phyloP scores from a whole-genome alignment of 2,329 filamentous ascomycete species.

The Ophiostoma pallidulum region DNA sequence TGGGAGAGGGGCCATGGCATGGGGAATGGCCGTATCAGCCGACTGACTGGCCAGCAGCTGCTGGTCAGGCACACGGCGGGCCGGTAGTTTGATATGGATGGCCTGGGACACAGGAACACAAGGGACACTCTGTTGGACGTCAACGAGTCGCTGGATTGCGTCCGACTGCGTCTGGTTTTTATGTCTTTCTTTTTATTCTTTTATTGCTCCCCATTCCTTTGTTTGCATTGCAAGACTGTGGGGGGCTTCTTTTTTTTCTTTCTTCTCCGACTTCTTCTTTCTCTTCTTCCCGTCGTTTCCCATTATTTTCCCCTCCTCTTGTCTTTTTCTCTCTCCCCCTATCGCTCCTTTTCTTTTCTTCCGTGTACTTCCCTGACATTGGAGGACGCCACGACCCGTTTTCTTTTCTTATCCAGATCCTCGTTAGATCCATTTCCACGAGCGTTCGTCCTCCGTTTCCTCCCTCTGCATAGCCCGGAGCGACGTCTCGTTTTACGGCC shows the following conservation, averaged over 20 bases:
- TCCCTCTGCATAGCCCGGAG: too few species aligned
- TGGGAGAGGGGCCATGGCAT: not conserved
- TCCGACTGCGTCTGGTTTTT: too few species aligned
- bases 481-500: too few species aligned
- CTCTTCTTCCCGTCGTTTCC: not conserved
- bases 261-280: not conserved
- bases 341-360: too few species aligned
- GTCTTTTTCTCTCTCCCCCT: not conserved
- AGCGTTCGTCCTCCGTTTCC: too few species aligned
- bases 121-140: conserved; percentile 5
- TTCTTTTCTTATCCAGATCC: not conserved
- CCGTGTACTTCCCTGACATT: too few species aligned
- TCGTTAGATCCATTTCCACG: too few species aligned
- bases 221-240: not conserved
- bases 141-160: not conserved
- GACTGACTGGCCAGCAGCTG: not conserved
- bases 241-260: not conserved
- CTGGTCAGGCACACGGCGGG: not conserved
- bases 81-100: not conserved
- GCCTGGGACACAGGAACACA: not conserved
- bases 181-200: not conserved
- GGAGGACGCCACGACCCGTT: too few species aligned
- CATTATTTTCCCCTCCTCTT: not conserved
- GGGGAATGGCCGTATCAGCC: not conserved
- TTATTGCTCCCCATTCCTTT: not conserved